Base-by-base conservation (phyloP, 305 asterid genomes). In the Fraxinus floribunda region DNA sequence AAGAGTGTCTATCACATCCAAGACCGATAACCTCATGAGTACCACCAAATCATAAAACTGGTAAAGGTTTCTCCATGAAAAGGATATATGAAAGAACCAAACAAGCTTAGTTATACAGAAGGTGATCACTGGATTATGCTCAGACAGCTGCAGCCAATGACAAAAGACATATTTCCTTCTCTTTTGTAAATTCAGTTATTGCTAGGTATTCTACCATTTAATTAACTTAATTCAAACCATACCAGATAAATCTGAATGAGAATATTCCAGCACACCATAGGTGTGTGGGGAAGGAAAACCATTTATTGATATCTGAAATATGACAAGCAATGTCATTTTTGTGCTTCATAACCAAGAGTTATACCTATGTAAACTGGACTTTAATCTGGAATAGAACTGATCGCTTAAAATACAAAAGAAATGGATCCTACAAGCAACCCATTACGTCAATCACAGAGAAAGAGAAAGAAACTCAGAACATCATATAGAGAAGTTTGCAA, bases 21-120 rank as follows among this genome's bases (percentile, higher is more conserved):
- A n/a, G 66, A 55, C 66, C 66, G 6, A 55, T 55, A 55, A 55
- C 26, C 66, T 55, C 66, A n/a, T 18, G 10, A 55, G 66, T 55
- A 29, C 72, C 71, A 77, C 39, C 32, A 73, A 35, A 72, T 55
- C 64, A 32, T 44, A 49, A 78, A 60, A 35, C 44, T 70, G 22
- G 81, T 57, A 78, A 84, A 76, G 32, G 49, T 38, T 78, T 78
- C 52, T 52, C 24, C 82, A 22, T 8, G 78, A 60, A 80, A 77
- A 83, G 6, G 55, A 49, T 29, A 16, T 7, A 0, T 13, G 3
- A 26, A 57, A 26, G 62, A 18, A 78, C 36, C 35, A 72, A 72
- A 36, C 62, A 41, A 75, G 32, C 34, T 72, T 64, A 60, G 70
- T 62, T 60, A 20, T 20, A 62, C 13, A 32, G 26, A 34, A 18